Conservation (phyloP, 129 eudicot species). For the Calendula officinalis region DNA sequence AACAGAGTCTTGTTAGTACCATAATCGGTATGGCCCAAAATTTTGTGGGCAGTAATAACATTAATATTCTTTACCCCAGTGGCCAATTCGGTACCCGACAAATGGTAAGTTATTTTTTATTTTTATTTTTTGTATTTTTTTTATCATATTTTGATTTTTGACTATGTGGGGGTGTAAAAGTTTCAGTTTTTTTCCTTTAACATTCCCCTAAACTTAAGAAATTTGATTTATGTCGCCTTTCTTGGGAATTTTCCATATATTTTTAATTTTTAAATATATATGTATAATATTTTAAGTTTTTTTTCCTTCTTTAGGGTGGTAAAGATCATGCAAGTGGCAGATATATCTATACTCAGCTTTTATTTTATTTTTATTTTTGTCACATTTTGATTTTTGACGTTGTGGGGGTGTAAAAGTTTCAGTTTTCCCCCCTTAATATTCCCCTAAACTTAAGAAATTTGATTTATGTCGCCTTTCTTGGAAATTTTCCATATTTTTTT, state of each 20-base stretch:
- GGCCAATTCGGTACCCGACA: conserved; percentile 93
- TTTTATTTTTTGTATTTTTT: neutral
- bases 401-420: too few species aligned
- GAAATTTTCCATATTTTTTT: too few species aligned
- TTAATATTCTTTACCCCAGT: conserved; percentile 68
- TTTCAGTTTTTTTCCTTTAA: too few species aligned
- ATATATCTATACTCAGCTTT: conserved; percentile 65
- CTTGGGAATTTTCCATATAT: too few species aligned
- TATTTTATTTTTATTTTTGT: neutral
- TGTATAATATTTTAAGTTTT: neutral
- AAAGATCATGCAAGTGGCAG: conserved; percentile 97
- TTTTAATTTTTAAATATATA: neutral
- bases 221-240: too few species aligned
- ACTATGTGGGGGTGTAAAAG: too few species aligned
- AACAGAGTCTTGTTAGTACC: conserved; percentile 75
- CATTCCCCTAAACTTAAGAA: too few species aligned
- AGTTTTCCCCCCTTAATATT: too few species aligned
- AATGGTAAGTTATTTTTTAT: conserved; percentile 41
- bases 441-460: too few species aligned
- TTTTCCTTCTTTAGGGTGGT: conserved; percentile 56
- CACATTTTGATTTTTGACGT: too few species aligned
- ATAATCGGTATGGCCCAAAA: conserved; percentile 96
- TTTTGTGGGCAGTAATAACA: conserved; percentile 79
- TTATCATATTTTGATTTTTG: too few species aligned
- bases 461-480: too few species aligned